phyloP scores from a whole-genome alignment of 495 filamentous ascomycete genomes.

The Penicillium pulvis region DNA sequence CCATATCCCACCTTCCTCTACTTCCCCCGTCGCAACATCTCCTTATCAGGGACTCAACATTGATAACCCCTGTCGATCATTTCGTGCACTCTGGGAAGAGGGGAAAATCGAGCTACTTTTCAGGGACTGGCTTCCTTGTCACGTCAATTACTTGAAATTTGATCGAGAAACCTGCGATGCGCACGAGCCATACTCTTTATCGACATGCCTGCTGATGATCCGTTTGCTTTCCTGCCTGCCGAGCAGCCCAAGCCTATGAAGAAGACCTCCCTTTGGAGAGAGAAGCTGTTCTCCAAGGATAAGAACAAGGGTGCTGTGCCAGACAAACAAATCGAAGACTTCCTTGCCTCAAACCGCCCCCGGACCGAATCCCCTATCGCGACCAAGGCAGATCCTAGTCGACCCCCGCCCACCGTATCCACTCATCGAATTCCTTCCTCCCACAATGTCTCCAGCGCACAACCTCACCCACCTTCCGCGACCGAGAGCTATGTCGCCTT shows the following conservation, averaged over 20 bases:
- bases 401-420: constrained; percentile 15
- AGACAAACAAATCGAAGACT: constrained; percentile 49
- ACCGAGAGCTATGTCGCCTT: constrained; percentile 25
- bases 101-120: constrained; percentile 1
- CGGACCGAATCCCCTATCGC: constrained; percentile 4
- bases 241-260: constrained; percentile 38
- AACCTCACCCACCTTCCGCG: constrained; percentile 11
- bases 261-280: constrained; percentile 48
- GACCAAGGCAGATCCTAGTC: constrained; percentile 17
- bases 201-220: constrained; percentile 46
- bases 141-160: background rate
- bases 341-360: constrained; percentile 39
- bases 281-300: constrained; percentile 51
- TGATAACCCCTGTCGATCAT: constrained; percentile 27
- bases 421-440: constrained; percentile 30
- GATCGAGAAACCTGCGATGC: background rate
- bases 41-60: background rate
- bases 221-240: constrained; percentile 39
- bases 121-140: constrained; percentile 23
- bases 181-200: background rate
- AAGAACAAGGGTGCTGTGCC: constrained; percentile 34
- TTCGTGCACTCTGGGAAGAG: constrained; percentile 8
- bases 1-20: constrained; percentile 11
- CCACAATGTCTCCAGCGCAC: constrained; percentile 24
- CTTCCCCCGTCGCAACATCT: constrained; percentile 2